phyloP scores from a whole-genome alignment of 2,329 filamentous ascomycete genomes.

The Talaromyces islandicus region DNA sequence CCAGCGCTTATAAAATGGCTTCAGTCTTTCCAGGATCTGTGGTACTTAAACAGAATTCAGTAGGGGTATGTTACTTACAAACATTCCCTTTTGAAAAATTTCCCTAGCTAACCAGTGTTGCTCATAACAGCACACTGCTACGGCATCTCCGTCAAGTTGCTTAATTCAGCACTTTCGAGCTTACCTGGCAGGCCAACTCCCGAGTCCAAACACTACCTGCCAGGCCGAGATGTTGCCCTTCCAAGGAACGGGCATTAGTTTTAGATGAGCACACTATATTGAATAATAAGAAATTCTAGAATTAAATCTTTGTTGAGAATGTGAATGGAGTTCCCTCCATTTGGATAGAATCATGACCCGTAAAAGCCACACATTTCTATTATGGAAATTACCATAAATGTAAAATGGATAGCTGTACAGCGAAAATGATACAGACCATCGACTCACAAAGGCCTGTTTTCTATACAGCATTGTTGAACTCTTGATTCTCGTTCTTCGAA shows the following conservation, averaged over 20 bases:
- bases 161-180: background rate
- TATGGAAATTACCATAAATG: too few species aligned
- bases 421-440: too few species aligned
- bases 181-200: background rate
- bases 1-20: constrained; percentile 31
- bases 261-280: background rate
- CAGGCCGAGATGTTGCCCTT: background rate
- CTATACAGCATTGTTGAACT: too few species aligned
- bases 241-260: background rate
- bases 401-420: too few species aligned
- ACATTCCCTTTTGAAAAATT: background rate
- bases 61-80: constrained; percentile 28
- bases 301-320: too few species aligned
- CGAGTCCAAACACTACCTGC: background rate
- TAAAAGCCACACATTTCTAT: too few species aligned
- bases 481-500: too few species aligned
- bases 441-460: too few species aligned
- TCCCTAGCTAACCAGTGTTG: background rate
- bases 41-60: constrained; percentile 41
- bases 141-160: background rate
- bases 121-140: background rate
- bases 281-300: too few species aligned
- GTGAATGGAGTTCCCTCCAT: too few species aligned
- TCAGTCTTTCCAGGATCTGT: constrained; percentile 37
- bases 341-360: too few species aligned